These are phyloP conservation scores for Gossypium arboreum DNA, from an alignment of 345 rosid species.

Conservation along the genomic window DNA sequence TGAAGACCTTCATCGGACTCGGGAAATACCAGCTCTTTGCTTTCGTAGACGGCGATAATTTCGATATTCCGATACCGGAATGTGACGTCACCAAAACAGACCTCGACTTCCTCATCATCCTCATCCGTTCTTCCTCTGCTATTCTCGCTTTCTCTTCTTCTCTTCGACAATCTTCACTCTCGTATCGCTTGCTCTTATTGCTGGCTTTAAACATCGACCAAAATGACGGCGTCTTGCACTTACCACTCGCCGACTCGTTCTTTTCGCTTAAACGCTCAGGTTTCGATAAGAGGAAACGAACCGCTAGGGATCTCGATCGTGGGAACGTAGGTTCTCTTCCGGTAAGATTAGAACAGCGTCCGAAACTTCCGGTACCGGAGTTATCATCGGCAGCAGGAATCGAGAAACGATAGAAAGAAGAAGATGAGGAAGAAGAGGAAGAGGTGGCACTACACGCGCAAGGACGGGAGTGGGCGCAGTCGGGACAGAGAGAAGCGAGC, in stretches of 20 bases:
- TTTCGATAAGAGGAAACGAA: constrained; percentile 53
- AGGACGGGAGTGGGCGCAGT: constrained; percentile 71
- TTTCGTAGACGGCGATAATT: constrained; percentile 27
- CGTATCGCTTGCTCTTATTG: constrained; percentile 28
- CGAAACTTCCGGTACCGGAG: constrained; percentile 34
- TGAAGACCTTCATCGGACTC: constrained; percentile 86
- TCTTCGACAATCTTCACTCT: constrained; percentile 19
- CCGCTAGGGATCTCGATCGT: constrained; percentile 73
- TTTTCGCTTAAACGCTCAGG: constrained; percentile 26
- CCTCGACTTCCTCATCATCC: constrained; percentile 84
- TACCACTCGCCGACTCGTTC: constrained; percentile 2
- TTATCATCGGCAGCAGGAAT: constrained; percentile 15
- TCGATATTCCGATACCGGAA: constrained; percentile 26
- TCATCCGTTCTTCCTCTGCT: constrained; percentile 32
- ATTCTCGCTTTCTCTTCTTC: constrained; percentile 9
- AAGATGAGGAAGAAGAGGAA: constrained; percentile 35
- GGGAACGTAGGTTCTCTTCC: constrained; percentile 67
- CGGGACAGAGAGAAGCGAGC: constrained; percentile 72
- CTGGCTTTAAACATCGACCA: constrained; percentile 47
- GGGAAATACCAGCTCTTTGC: constrained; percentile 71
- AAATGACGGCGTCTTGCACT: constrained; percentile 37
- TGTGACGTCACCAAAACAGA: constrained; percentile 53
- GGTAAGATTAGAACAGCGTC: constrained; percentile 48
- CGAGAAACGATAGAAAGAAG: constrained; percentile 47
- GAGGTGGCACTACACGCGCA: constrained; percentile 57